Evolutionary conservation across 176 grass and related monocot genomes (phyloP), one percentile per base, ranked within the genome.

Genomic region (Aegilops longissima): DNA sequence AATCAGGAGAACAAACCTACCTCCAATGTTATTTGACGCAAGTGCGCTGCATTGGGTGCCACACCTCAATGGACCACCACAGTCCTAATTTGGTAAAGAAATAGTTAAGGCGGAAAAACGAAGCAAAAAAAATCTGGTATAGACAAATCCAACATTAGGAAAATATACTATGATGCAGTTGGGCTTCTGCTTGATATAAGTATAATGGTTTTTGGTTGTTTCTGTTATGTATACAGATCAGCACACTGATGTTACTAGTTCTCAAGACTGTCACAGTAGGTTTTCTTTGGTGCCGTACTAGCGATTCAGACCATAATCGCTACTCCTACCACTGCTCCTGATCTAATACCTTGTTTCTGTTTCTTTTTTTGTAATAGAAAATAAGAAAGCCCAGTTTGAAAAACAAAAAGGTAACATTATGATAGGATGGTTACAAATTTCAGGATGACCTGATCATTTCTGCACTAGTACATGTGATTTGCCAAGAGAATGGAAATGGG

Each of bases 11-110:
- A 61, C 61, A 66, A 77, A 72, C 21, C 70, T 91, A 94, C 94
- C 92, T 91, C 82, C 27, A 78, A 85, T 73, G 81, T 88, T 78
- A 81, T 93, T 94, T 78, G 92, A 92, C 49, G 94, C 97, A 85
- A 99, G 88, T 80, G 89, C 97, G 83, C 87, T 93, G 80, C 94
- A 99, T 70, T 61, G 76, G 36, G 80, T 94, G 65, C 97, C 97
- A 90, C 97, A 96, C 73, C 86, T 80, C 61, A 63, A 85, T 65
- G 90, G 90, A 87, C 94, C 92, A 49, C 97, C 97, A 92, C 97
- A 99, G 65, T 83, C 89, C 97, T 96, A 78, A 80, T 70, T 87
- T 21, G 29, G 78, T 51, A 84, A 58, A 78, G 71, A 90, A 81
- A 83, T 73, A 45, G 56, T 79, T 68, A 62, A 5, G 6, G 78